phyloP scores from a whole-genome alignment of 1,284 basidiomycete species.

The Cryptococcus deneoformans region DNA sequence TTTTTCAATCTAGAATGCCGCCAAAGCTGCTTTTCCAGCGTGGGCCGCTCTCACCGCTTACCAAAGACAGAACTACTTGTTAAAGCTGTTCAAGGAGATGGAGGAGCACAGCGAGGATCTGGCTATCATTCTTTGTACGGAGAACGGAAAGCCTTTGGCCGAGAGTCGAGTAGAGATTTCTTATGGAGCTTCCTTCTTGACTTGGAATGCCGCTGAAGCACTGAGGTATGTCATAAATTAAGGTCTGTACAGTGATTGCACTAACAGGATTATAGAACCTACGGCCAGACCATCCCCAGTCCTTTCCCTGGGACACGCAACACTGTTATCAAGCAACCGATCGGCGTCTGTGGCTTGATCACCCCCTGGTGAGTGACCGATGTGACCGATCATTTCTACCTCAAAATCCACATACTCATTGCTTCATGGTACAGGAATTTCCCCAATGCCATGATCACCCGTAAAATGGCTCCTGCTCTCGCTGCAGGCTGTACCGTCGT shows the following conservation, averaged over 20 bases:
- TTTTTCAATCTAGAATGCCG: constrained; percentile 4
- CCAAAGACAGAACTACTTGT: constrained; percentile 67
- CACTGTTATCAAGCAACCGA: constrained; percentile 89
- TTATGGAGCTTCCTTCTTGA: constrained; percentile 75
- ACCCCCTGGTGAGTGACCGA: constrained; percentile 33
- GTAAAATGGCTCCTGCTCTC: constrained; percentile 59
- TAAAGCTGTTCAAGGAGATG: constrained; percentile 71
- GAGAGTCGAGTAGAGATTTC: constrained; percentile 76
- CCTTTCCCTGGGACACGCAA: constrained; percentile 70
- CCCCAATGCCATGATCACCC: constrained; percentile 74
- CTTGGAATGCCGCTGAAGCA: constrained; percentile 57
- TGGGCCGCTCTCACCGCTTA: constrained; percentile 9
- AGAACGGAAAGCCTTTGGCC: constrained; percentile 83
- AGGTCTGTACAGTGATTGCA: constrained; percentile 9
- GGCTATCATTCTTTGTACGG: constrained; percentile 74
- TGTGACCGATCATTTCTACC: no score
- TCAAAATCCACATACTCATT: not conserved
- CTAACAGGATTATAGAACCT: constrained; percentile 22
- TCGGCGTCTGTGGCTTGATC: constrained; percentile 58
- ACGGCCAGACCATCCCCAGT: constrained; percentile 77
- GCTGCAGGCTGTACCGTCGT: constrained; percentile 94
- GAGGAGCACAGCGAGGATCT: constrained; percentile 76
- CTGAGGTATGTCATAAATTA: constrained; percentile 22
- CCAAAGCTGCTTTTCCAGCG: constrained; percentile 10
- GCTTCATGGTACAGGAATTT: constrained; percentile 60